phyloP scores from a whole-genome alignment of 768 basidiomycete genomes.

The Leucocoprinus sp. region DNA sequence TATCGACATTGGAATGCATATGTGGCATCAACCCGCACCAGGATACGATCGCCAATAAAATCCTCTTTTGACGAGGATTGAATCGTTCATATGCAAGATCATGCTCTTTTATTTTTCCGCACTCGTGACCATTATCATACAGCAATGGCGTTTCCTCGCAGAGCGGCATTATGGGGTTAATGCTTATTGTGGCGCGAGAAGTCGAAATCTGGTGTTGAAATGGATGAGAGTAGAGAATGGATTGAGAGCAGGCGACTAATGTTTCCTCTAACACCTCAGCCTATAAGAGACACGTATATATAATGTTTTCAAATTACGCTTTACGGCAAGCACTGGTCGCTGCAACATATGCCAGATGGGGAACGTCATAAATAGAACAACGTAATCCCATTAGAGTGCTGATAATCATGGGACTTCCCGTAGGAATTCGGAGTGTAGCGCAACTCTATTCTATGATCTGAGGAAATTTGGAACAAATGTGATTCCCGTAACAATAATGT shows the following conservation, averaged over 20 bases:
- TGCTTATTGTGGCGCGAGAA: neutral
- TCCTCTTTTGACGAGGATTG: constrained; percentile 29
- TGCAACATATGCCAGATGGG: neutral
- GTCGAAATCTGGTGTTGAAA: neutral
- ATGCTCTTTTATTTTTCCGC: neutral
- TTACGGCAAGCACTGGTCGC: neutral
- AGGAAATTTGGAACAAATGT: too few species aligned
- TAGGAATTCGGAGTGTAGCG: too few species aligned
- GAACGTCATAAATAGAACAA: neutral
- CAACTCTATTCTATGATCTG: too few species aligned
- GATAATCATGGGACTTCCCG: too few species aligned
- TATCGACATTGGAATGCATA: constrained; percentile 32
- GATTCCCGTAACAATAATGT: too few species aligned
- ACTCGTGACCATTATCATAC: neutral
- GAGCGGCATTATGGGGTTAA: neutral
- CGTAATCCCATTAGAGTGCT: too few species aligned
- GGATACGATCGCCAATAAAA: constrained; percentile 43
- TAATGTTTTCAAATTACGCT: too few species aligned
- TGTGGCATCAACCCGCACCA: constrained; percentile 47
- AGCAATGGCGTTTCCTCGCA: constrained; percentile 8
- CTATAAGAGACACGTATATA: too few species aligned
- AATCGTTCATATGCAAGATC: constrained; percentile 39
- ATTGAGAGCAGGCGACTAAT: too few species aligned
- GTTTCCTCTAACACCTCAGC: too few species aligned
- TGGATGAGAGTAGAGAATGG: neutral